Evolutionary conservation across 2,329 filamentous ascomycete genomes (phyloP).

Genomic region (Verticillium nubilum): DNA sequence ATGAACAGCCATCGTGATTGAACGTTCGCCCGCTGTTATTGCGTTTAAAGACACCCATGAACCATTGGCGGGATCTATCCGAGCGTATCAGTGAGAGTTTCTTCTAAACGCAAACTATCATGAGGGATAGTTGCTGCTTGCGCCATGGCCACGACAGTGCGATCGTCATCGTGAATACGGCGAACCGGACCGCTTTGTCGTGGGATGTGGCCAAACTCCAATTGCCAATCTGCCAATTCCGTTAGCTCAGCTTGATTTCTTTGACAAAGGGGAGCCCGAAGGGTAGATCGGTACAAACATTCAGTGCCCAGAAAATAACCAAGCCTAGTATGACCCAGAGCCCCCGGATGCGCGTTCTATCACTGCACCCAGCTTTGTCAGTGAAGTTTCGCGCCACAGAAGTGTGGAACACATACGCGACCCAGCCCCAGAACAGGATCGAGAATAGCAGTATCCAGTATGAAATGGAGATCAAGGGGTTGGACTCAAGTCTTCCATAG

Average conservation of each 20-base stretch:
- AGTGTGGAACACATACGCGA: conserved; percentile 9
- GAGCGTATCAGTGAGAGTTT: background rate
- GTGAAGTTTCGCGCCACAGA: background rate
- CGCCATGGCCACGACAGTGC: conserved; percentile 22
- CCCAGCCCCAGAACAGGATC: conserved; percentile 25
- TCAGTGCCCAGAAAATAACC: conserved; percentile 19
- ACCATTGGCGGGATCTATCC: conserved; percentile 17
- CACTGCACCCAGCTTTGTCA: conserved; percentile 7
- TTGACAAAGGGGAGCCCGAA: too few species aligned
- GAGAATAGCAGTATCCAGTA: conserved; percentile 25
- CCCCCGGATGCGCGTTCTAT: conserved; percentile 17
- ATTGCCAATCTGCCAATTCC: background rate
- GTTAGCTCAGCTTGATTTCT: background rate
- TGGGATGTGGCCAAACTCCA: background rate
- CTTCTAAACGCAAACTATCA: background rate
- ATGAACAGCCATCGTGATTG: conserved; percentile 25
- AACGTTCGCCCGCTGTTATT: conserved; percentile 20
- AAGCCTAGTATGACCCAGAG: conserved; percentile 20
- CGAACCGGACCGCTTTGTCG: conserved; percentile 11
- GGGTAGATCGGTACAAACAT: too few species aligned
- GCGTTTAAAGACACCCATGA: conserved; percentile 24
- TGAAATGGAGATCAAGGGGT: conserved; percentile 28
- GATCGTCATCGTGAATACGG: conserved; percentile 18
- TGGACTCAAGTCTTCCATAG: conserved; percentile 26
- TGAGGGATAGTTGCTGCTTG: conserved; percentile 13